A percentile compares a stretch with the other conserved stretches of the same genome.
These are phyloP conservation scores for Sarocladiaceae sp. DNA, from an alignment of 2,329 filamentous ascomycete genomes.

Conservation along the genomic window DNA sequence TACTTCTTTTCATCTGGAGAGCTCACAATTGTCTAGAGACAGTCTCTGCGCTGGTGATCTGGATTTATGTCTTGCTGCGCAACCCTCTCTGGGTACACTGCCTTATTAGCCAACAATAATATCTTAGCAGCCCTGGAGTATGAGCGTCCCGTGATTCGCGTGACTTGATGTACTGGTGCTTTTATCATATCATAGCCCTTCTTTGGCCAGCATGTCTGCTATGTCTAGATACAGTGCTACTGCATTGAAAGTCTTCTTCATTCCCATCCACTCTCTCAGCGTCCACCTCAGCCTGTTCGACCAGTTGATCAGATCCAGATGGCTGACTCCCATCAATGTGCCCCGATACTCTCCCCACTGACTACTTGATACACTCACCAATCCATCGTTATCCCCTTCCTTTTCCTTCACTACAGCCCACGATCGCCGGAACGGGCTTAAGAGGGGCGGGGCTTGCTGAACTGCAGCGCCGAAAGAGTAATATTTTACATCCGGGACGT, in stretches of 20 bases:
- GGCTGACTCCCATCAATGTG: conserved; percentile 54
- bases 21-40: too few relatives aligned
- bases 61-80: too few relatives aligned
- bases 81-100: too few relatives aligned
- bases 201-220: conserved; percentile 64
- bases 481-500: conserved; percentile 48
- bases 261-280: conserved; percentile 45
- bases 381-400: conserved; percentile 58
- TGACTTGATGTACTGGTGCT: neutral
- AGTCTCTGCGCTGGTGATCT: too few relatives aligned
- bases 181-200: conserved; percentile 35
- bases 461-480: conserved; percentile 56
- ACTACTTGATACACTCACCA: conserved; percentile 60
- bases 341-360: conserved; percentile 59
- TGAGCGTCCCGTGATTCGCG: too few relatives aligned
- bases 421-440: conserved; percentile 55
- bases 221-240: conserved; percentile 62
- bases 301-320: conserved; percentile 64
- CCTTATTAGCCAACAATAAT: too few relatives aligned
- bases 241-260: conserved; percentile 56
- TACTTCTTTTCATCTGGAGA: too few relatives aligned
- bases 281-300: conserved; percentile 53
- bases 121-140: too few relatives aligned
- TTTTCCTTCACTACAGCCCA: conserved; percentile 40
- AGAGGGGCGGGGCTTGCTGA: conserved; percentile 45